A percentile compares a stretch with the other conserved stretches of the same genome.
Conservation (phyloP, 2,329 filamentous ascomycete species). For the Cordyceps militaris region DNA sequence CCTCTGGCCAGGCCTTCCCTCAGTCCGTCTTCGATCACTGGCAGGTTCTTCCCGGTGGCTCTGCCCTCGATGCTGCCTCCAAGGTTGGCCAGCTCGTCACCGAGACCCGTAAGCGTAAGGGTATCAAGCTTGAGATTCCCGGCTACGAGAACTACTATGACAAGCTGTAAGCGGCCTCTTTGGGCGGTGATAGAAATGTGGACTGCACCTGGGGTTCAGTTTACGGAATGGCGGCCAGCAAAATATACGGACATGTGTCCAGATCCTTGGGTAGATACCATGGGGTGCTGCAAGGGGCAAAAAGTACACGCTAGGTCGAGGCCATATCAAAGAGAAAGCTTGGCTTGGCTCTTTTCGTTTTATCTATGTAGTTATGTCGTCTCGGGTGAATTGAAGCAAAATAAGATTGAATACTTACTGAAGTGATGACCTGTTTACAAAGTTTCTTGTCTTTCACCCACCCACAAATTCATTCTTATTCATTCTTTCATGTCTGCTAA, state of each 20-base stretch:
- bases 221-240: slow-evolving; percentile 33
- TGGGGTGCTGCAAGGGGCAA: slow-evolving; percentile 19
- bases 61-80: slow-evolving; percentile 72
- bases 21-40: slow-evolving; percentile 99
- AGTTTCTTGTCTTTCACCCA: too few relatives aligned
- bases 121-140: slow-evolving; percentile 93
- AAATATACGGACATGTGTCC: slow-evolving; percentile 25
- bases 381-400: slow-evolving; percentile 33
- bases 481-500: too few relatives aligned
- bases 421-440: not conserved
- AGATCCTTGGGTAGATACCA: slow-evolving; percentile 22
- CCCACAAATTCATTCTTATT: too few relatives aligned
- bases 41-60: slow-evolving; percentile 92
- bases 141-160: slow-evolving; percentile 97
- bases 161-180: slow-evolving; percentile 73
- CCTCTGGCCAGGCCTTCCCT: slow-evolving; percentile 97
- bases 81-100: slow-evolving; percentile 79
- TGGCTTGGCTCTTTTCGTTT: slow-evolving; percentile 28
- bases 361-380: slow-evolving; percentile 38
- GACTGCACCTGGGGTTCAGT: slow-evolving; percentile 36
- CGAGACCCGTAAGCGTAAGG: slow-evolving; percentile 98
- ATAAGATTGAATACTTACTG: slow-evolving; percentile 23
- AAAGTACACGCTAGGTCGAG: slow-evolving; percentile 31
- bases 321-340: slow-evolving; percentile 30
- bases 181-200: slow-evolving; percentile 38